Evolutionary conservation across 805 yeast genomes (phyloP), one percentile per base, ranked within the genome.

Genomic region (Tetrapisispora namnaoensis): DNA sequence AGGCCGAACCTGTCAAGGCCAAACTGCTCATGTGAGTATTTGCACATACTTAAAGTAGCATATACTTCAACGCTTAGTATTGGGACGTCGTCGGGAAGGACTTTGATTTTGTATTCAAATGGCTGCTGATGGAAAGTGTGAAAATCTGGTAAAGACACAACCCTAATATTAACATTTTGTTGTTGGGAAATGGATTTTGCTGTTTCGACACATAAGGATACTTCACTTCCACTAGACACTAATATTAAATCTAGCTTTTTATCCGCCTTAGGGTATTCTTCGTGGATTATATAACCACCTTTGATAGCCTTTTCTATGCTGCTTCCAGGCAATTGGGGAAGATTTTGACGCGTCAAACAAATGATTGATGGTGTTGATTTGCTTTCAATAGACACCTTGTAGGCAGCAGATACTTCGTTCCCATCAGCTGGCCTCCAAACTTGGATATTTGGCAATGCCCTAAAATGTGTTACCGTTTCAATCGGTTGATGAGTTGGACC

Each of bases 1-100:
- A 90, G 93, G 79, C 99, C 99, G 68, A 93, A 93, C 75, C 87
- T 81, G 80, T 88, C 81, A 66, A 93, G 77, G 73, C 97, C 96
- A 63, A 91, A 87, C 71, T 89, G 95, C 76, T 86, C 95, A 75
- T 93, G 99, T 51, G 97, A 80, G 77, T 89, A 93, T 72, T 82
- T 86, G 62, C 83, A 75, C 99, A 99, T 93, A 51, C 96, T 96
- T 61, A 78, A 74, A 48, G 96, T 81, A 49, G 95, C 71, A 81
- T 88, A 76, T 47, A 89, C 98, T 80, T 93, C 99, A 56, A 91
- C 86, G 49, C 96, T 87, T 71, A 93, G 56, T 66, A 87, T 82
- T 70, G 98, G 98, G 49, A 86, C 80, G 63, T 93, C 95, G 68
- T 90, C 95, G 67, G 99, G 99, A 71, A 93, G 77, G 53, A 93